These are phyloP conservation scores for Wickerhamiella australiensis DNA, from an alignment of 805 yeast genomes.

Conservation along the genomic window DNA sequence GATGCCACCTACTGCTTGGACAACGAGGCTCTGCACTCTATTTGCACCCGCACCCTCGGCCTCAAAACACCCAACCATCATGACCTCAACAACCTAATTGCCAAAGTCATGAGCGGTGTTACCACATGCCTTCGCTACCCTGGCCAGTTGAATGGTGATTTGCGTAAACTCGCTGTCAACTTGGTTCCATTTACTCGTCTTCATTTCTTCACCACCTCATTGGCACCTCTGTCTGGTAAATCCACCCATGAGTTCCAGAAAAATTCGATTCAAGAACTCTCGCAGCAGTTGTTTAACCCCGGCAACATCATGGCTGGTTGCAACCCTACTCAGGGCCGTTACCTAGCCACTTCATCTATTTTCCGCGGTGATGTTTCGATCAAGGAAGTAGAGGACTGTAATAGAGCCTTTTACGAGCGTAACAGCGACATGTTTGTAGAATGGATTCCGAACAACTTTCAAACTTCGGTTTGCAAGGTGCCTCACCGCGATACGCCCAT, in stretches of 20 bases:
- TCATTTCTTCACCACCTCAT: conserved; percentile 91
- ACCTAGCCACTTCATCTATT: conserved; percentile 85
- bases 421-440: conserved; percentile 78
- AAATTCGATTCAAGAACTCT: conserved; percentile 77
- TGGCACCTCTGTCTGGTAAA: conserved; percentile 78
- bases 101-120: conserved; percentile 90
- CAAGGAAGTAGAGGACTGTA: conserved; percentile 90
- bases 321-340: conserved; percentile 82
- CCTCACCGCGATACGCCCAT: conserved; percentile 77
- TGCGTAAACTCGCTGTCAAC: conserved; percentile 87
- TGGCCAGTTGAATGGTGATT: conserved; percentile 85
- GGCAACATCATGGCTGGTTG: conserved; percentile 94
- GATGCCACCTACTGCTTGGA: conserved; percentile 94
- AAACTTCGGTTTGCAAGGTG: conserved; percentile 84
- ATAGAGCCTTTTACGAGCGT: conserved; percentile 71
- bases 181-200: conserved; percentile 91
- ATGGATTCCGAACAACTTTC: conserved; percentile 94
- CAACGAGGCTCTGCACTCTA: conserved; percentile 84
- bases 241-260: conserved; percentile 75
- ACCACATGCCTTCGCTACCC: conserved; percentile 91
- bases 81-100: conserved; percentile 71
- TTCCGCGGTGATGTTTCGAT: conserved; percentile 88
- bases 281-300: conserved; percentile 87
- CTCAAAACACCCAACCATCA: conserved; percentile 64
- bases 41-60: conserved; percentile 76